Conservation (phyloP, 441 rosid genomes). For the Iberis amara region DNA sequence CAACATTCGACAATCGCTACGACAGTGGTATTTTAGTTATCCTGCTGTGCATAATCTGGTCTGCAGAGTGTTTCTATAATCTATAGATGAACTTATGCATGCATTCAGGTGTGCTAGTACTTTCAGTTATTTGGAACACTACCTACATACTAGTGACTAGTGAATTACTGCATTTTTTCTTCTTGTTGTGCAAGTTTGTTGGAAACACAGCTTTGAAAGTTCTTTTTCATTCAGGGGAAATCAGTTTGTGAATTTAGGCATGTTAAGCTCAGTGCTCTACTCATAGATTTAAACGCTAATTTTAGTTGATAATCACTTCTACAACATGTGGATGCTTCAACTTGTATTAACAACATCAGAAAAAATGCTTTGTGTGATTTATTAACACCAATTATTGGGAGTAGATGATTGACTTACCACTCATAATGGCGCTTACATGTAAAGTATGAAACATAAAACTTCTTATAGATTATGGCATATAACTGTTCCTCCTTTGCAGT, state of each 20-base stretch:
- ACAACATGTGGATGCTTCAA: constrained; percentile 1
- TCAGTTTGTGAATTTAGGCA: constrained; percentile 4
- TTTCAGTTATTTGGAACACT: not conserved
- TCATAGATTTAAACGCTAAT: not conserved
- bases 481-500: constrained; percentile 47
- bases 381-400: constrained; percentile 6
- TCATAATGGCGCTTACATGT: not conserved
- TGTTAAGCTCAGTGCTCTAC: not conserved
- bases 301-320: constrained; percentile 9
- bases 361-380: not conserved
- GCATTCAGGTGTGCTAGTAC: constrained; percentile 16
- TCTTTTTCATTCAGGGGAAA: not conserved
- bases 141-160: not conserved
- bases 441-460: constrained; percentile 3
- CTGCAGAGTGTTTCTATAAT: not conserved
- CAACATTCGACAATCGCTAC: not conserved
- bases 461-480: constrained; percentile 11
- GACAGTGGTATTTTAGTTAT: constrained; percentile 10
- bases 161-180: constrained; percentile 4
- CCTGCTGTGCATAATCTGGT: not conserved
- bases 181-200: constrained; percentile 9
- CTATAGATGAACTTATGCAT: constrained; percentile 13
- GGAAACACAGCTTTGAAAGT: constrained; percentile 13
- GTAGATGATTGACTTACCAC: not conserved
- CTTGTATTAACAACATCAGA: constrained; percentile 7